Evolutionary conservation across 495 filamentous ascomycete species (phyloP).

Genomic region (Bombardia bombarda): DNA sequence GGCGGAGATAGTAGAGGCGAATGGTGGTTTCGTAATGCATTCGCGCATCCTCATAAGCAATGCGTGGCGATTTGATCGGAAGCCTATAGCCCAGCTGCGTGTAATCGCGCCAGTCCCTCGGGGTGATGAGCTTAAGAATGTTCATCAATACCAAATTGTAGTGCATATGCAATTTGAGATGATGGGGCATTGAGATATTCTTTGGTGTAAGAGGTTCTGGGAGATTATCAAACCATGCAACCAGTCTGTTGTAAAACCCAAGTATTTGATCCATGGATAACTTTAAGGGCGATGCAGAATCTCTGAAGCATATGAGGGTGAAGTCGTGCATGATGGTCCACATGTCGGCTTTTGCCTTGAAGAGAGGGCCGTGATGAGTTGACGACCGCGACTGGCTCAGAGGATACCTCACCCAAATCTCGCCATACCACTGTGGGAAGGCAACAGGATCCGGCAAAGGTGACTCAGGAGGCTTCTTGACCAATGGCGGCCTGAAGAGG

Average conservation of each 20-base stretch:
- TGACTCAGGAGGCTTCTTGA: constrained; percentile 17
- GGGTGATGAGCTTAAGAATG: constrained; percentile 13
- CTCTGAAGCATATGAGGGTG: constrained; percentile 9
- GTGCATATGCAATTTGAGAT: constrained; percentile 28
- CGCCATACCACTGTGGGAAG: constrained; percentile 28
- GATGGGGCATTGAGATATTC: constrained; percentile 27
- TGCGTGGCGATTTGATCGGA: constrained; percentile 8
- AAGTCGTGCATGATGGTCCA: constrained; percentile 26
- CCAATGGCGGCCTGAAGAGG: constrained; percentile 18
- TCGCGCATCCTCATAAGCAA: constrained; percentile 17
- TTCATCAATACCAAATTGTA: constrained; percentile 18
- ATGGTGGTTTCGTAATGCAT: constrained; percentile 26
- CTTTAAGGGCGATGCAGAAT: constrained; percentile 1
- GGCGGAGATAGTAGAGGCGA: constrained; percentile 34
- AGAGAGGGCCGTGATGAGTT: constrained; percentile 15
- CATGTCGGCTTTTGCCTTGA: constrained; percentile 28
- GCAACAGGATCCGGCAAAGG: constrained; percentile 23
- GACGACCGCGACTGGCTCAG: constrained; percentile 14
- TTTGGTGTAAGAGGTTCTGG: constrained; percentile 25
- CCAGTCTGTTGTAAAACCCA: constrained; percentile 20
- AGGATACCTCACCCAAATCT: constrained; percentile 30
- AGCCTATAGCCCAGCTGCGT: not conserved
- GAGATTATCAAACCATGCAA: constrained; percentile 20
- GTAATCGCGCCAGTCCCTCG: constrained; percentile 12
- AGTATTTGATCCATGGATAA: constrained; percentile 14